These are phyloP conservation scores for Rugosomyces carneus DNA, from an alignment of 1,284 basidiomycete species.

Conservation along the genomic window DNA sequence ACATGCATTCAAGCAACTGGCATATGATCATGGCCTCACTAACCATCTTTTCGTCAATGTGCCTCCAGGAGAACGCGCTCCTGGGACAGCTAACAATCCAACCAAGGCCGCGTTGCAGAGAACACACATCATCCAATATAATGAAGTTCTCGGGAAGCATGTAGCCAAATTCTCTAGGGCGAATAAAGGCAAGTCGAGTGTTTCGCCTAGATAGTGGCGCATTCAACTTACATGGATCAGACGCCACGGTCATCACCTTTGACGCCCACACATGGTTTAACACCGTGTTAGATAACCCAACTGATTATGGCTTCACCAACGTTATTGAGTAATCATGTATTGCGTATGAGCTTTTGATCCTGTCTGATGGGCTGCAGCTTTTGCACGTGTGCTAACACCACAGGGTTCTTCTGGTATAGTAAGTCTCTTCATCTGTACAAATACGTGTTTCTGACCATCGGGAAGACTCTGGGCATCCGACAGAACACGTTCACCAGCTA, in stretches of 20 bases:
- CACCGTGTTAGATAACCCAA: slow-evolving; percentile 35
- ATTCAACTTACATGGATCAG: slow-evolving; percentile 31
- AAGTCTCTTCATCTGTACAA: slow-evolving; percentile 21
- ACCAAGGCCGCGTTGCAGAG: slow-evolving; percentile 29
- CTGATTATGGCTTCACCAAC: slow-evolving; percentile 40
- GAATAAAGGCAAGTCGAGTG: slow-evolving; percentile 25
- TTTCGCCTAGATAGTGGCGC: neutral
- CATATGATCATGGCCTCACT: slow-evolving; percentile 35
- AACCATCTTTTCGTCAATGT: slow-evolving; percentile 52
- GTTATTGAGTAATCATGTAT: slow-evolving; percentile 36
- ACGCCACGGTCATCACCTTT: slow-evolving; percentile 39
- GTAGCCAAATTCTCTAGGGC: slow-evolving; percentile 28
- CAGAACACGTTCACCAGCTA: slow-evolving; percentile 41
- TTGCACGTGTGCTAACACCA: slow-evolving; percentile 41
- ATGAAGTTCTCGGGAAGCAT: slow-evolving; percentile 32
- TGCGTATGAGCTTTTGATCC: neutral
- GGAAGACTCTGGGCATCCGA: slow-evolving; percentile 41
- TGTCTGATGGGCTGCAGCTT: slow-evolving; percentile 28
- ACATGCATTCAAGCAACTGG: slow-evolving; percentile 28
- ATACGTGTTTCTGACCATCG: neutral
- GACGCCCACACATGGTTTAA: slow-evolving; percentile 48
- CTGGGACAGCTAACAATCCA: slow-evolving; percentile 28
- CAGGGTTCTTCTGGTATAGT: slow-evolving; percentile 52
- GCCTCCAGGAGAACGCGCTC: slow-evolving; percentile 45
- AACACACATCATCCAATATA: slow-evolving; percentile 36